phyloP scores from a whole-genome alignment of 2,329 filamentous ascomycete genomes.

The Lachnellula occidentalis region DNA sequence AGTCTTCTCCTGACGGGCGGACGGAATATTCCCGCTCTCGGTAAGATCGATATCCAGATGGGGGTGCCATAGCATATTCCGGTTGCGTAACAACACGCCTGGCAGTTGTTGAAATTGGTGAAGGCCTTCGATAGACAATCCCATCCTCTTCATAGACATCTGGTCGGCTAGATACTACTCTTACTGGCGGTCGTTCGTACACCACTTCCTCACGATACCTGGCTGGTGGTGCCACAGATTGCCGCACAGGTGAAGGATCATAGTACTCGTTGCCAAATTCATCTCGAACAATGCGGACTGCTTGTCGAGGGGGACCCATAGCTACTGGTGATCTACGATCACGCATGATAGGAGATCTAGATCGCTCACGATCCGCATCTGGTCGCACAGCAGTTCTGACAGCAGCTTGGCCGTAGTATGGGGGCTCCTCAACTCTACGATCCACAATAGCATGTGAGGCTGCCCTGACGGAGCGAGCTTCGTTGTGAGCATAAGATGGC shows the following conservation, averaged over 20 bases:
- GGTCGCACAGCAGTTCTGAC: constrained; percentile 45
- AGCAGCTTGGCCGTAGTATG: constrained; percentile 41
- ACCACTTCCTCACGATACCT: constrained; percentile 49
- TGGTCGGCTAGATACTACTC: constrained; percentile 24
- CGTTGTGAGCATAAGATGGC: constrained; percentile 21
- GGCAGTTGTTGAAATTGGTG: constrained; percentile 45
- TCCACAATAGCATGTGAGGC: constrained; percentile 25
- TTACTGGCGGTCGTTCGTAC: constrained; percentile 53
- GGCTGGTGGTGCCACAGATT: constrained; percentile 48
- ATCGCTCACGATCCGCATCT: constrained; percentile 43
- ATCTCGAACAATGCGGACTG: constrained; percentile 71
- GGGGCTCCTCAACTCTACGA: constrained; percentile 28
- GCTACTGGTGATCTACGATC: constrained; percentile 40
- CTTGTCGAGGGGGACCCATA: constrained; percentile 43
- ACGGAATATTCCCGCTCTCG: constrained; percentile 53
- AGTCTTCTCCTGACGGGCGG: constrained; percentile 38
- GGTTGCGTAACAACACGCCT: constrained; percentile 58
- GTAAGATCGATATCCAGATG: constrained; percentile 42
- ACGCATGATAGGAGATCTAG: constrained; percentile 42
- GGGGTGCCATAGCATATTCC: constrained; percentile 47
- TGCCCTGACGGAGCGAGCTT: constrained; percentile 22
- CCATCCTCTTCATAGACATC: constrained; percentile 28
- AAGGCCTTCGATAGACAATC: constrained; percentile 41
- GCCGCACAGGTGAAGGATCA: constrained; percentile 47
- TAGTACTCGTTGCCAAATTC: constrained; percentile 78